Evolutionary conservation across 179 eudicot species (phyloP), one percentile per base, ranked within the genome.

Genomic region (Beta corolliflora): DNA sequence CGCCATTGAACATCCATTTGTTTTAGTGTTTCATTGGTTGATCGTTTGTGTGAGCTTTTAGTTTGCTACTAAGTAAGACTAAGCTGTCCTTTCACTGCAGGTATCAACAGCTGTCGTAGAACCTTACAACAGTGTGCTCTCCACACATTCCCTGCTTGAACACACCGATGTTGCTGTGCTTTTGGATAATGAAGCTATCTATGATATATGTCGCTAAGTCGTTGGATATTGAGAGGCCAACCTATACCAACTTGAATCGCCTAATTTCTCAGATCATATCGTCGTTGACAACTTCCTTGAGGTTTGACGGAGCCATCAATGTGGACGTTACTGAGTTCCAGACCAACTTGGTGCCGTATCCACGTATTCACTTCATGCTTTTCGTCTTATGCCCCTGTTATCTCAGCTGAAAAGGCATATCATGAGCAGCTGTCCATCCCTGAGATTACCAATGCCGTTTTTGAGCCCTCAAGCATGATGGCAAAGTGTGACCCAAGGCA

Each of bases 401-500:
- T 93, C 76, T 93, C 98, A 14, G 94, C 98, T 12, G 93, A 84
- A 65, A 93, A 93, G 77, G 95, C 97, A 21, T 93, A 86, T 83
- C 97, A 93, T 23, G 94, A 91, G 81, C 97, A 92, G 86, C 86
- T 94, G 9, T 94, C 98, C 0, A 85, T 94, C 41, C 92, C 97
- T 80, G 98, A 94, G 88, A 94, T 94, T 56, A 94, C 98, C 61
- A 94, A 92, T 79, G 88, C 97, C 0, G 98, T 90, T 23, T 92
- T 94, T 81, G 98, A 94, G 86, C 97, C 98, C 29, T 82, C 93
- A 0, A 89, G 91, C 87, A 93, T 93, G 97, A 93, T 93, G 97
- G 97, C 97, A 41, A 93, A 93, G 87, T 93, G 96, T 82, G 97
- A 93, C 81, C 98, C 98, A 2, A 85, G 98, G 79, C 98, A 93